These are phyloP conservation scores for Penicillium oxalicum DNA, from an alignment of 2,329 filamentous ascomycete species.

Conservation along the genomic window DNA sequence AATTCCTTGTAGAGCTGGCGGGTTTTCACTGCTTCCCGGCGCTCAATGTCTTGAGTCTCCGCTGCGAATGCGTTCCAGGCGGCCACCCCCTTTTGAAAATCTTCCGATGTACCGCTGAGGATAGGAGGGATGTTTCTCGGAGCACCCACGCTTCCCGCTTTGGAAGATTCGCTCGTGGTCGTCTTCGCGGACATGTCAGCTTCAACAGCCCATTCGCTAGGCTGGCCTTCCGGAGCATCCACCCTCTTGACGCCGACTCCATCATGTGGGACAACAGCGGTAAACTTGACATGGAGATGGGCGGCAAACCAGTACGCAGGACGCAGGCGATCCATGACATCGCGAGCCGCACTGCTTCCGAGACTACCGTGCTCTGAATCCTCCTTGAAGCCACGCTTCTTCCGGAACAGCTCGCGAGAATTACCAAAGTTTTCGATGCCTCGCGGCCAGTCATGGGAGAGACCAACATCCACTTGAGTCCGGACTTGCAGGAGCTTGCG, in stretches of 20 bases:
- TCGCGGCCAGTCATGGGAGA: constrained; percentile 95
- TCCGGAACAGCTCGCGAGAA: constrained; percentile 58
- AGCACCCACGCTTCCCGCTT: no score
- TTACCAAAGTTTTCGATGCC: constrained; percentile 76
- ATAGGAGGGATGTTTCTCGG: no score
- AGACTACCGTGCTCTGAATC: constrained; percentile 72
- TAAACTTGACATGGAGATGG: constrained; percentile 84
- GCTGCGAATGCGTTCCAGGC: neutral
- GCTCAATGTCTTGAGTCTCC: neutral
- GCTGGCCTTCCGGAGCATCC: constrained; percentile 1
- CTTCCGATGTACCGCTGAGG: neutral
- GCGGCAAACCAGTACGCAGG: constrained; percentile 90
- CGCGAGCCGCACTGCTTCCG: constrained; percentile 72
- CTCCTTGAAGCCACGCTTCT: constrained; percentile 66
- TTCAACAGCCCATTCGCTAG: constrained; percentile 7
- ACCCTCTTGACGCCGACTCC: constrained; percentile 2
- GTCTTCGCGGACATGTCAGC: neutral
- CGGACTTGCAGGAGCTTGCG: constrained; percentile 78
- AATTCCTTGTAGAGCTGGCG: neutral
- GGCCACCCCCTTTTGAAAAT: neutral
- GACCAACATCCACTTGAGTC: constrained; percentile 82
- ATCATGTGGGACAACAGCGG: constrained; percentile 54
- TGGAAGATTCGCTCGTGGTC: no score
- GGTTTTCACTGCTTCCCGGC: neutral
- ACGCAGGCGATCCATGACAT: constrained; percentile 73